Base-by-base conservation (phyloP, 2,329 filamentous ascomycete species). In the Aspergillus glaucus region DNA sequence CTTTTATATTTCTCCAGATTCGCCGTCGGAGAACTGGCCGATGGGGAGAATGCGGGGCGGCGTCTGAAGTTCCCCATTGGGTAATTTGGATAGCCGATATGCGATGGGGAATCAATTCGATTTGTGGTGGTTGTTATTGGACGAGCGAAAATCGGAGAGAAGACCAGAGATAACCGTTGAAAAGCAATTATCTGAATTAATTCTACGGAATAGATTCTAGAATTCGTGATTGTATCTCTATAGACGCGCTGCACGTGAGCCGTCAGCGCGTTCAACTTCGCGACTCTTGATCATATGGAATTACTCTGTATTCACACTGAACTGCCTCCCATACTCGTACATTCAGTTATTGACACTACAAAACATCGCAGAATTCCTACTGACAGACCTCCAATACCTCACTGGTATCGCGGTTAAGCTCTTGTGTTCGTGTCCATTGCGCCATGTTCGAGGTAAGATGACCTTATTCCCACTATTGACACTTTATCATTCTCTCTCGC, bases 371-470 rank as follows among this genome's bases (percentile, higher is more conserved):
- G 10, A 30, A 5, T 30, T 30, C 26, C 12, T 12, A 30, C 26
- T 5, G 10, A 12, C 10, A 22, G 22, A 30, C 26, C 10, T 30
- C 9, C 26, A 12, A 30, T 30, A 30, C 2, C 26, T 30, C 26
- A 30, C 10, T 28, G 26, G 10, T 12, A 30, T 30, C 26, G 26
- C 10, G 26, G 26, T 30, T 12, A 7, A 30, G 26, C 26, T 30
- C 26, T 30, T 30, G 26, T 30, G 26, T 12, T 30, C 3, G 9
- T 30, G 26, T 12, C 26, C 22, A 22, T 22, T 30, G 26, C 48
- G 48, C 28, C 45, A 64, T 64, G 62, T 64, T 64, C 45, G 62
- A 64, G 61, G 62, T 63, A 40, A 34, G 55, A 52, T 22, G 24
- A 12, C n/a, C 10, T 12, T 30, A 12, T 10, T 9, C 26, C 10